Conservation (phyloP, 495 filamentous ascomycete species). For the Lepidopterella palustris region DNA sequence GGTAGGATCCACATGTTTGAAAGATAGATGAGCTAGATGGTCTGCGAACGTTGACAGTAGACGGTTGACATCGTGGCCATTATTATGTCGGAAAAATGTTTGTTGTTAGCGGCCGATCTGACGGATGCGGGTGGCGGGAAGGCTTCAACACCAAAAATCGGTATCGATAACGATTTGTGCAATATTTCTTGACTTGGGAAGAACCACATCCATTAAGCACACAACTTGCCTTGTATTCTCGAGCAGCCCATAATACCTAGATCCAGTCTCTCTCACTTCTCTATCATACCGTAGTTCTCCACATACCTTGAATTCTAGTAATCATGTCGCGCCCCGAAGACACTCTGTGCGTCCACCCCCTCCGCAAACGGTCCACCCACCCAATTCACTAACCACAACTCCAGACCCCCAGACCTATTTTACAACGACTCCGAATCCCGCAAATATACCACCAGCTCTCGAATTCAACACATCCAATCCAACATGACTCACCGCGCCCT, state of each 20-base stretch:
- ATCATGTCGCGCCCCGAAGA: conserved; percentile 96
- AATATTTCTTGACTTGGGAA: background rate
- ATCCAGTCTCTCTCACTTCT: background rate
- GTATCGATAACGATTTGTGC: background rate
- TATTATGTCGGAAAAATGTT: conserved; percentile 10
- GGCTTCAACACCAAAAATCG: background rate
- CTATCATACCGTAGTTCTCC: no score
- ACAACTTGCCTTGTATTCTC: background rate
- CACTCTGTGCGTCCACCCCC: conserved; percentile 56
- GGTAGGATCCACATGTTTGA: conserved; percentile 83
- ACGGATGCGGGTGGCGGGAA: no score
- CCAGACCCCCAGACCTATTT: conserved; percentile 89
- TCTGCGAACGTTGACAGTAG: background rate
- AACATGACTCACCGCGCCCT: conserved; percentile 91
- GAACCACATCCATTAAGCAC: no score
- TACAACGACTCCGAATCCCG: conserved; percentile 92
- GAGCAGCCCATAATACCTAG: background rate
- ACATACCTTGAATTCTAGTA: conserved; percentile 14
- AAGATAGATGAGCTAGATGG: background rate
- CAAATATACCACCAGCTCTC: conserved; percentile 96
- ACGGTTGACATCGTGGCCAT: no score
- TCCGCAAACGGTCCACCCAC: background rate
- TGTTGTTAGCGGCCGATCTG: no score
- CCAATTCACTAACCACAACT: conserved; percentile 5
- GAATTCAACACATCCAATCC: conserved; percentile 90